Evolutionary conservation across 2,329 filamentous ascomycete species (phyloP).

Genomic region (Xenoacremonium recifei): DNA sequence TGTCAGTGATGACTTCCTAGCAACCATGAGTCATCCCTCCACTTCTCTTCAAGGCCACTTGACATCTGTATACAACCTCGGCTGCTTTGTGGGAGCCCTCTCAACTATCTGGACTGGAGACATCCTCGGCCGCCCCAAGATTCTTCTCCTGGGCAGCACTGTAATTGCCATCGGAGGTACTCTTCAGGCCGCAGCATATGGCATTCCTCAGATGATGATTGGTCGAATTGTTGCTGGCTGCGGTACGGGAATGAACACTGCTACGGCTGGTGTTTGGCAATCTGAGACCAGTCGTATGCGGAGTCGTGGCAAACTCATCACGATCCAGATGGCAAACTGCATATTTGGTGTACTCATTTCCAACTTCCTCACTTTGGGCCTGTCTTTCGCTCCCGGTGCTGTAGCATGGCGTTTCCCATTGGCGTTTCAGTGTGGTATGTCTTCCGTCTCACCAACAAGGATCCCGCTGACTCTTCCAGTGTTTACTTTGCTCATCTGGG

Average conservation of each 20-base stretch:
- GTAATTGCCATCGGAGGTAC: constrained; percentile 6
- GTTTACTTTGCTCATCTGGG: constrained; percentile 17
- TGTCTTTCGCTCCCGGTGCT: constrained; percentile 34
- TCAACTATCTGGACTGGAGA: constrained; percentile 6
- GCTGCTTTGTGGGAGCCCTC: constrained; percentile 9
- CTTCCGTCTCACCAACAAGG: background rate
- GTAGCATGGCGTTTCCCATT: constrained; percentile 44
- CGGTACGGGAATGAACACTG: constrained; percentile 43
- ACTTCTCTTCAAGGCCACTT: constrained; percentile 2
- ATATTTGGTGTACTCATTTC: constrained; percentile 31
- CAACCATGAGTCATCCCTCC: constrained; percentile 2
- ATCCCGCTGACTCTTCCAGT: constrained; percentile 32
- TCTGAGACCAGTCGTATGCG: constrained; percentile 32
- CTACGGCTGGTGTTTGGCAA: constrained; percentile 39
- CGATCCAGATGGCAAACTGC: constrained; percentile 19
- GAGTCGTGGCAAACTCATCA: constrained; percentile 6
- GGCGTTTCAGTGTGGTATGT: constrained; percentile 35
- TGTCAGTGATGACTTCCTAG: constrained; percentile 1
- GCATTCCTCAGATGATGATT: constrained; percentile 25
- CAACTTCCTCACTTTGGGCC: constrained; percentile 40
- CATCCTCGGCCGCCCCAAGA: constrained; percentile 2
- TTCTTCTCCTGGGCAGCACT: constrained; percentile 4
- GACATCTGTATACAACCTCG: constrained; percentile 10
- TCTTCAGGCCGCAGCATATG: constrained; percentile 12
- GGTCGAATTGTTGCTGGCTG: constrained; percentile 33